These are phyloP conservation scores for Psilocybe tampanensis DNA, from an alignment of 768 basidiomycete species.

Conservation along the genomic window DNA sequence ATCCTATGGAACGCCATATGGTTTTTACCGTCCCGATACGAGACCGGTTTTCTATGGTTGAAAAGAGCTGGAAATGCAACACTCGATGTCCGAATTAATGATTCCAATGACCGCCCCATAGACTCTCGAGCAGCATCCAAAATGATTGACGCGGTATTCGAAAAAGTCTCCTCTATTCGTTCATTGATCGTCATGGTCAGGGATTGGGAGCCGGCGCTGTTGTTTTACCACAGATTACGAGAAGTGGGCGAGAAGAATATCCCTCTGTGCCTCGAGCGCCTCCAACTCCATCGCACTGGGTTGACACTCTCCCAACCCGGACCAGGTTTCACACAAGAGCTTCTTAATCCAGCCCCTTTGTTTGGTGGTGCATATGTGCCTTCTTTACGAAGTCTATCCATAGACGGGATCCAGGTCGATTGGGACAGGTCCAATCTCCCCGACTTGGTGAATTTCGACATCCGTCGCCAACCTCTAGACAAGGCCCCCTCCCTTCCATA, in stretches of 20 bases:
- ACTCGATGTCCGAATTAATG: conserved; percentile 66
- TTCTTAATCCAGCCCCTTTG: conserved; percentile 37
- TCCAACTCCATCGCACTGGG: conserved; percentile 67
- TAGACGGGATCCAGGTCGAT: conserved; percentile 64
- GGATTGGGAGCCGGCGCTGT: conserved; percentile 54
- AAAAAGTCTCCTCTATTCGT: conserved; percentile 58
- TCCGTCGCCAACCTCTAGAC: conserved; percentile 60
- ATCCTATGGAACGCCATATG: conserved; percentile 69
- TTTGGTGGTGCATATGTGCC: conserved; percentile 53
- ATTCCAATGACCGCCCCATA: conserved; percentile 33
- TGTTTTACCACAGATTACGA: conserved; percentile 52
- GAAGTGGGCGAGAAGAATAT: conserved; percentile 31
- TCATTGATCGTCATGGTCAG: conserved; percentile 60
- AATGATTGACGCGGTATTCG: conserved; percentile 53
- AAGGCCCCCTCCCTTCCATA: conserved; percentile 48
- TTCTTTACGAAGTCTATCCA: conserved; percentile 49
- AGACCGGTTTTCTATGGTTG: conserved; percentile 58
- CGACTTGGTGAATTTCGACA: conserved; percentile 65
- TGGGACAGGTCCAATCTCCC: conserved; percentile 50
- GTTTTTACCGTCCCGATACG: conserved; percentile 55
- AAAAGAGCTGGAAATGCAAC: conserved; percentile 55
- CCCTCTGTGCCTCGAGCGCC: conserved; percentile 52
- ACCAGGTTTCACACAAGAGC: conserved; percentile 32
- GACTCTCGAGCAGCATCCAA: conserved; percentile 43
- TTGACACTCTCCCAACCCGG: conserved; percentile 48